phyloP scores from a whole-genome alignment of 1,284 basidiomycete genomes.

The Cutaneotrichosporon sp. region DNA sequence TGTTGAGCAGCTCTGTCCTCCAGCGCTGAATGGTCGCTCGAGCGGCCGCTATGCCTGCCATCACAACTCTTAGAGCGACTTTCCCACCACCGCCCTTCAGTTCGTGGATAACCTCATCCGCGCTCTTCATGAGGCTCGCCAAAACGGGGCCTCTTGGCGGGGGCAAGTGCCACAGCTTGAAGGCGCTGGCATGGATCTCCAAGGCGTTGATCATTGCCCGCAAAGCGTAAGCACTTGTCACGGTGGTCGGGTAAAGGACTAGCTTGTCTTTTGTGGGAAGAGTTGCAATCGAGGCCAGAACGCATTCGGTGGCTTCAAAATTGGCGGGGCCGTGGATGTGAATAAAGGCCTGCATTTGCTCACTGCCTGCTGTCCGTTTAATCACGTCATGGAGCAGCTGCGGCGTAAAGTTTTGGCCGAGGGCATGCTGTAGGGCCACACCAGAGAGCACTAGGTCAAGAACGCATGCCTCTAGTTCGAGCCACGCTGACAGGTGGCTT shows the following conservation, averaged over 20 bases:
- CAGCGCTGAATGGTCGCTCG: not conserved
- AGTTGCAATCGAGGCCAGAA: slow-evolving; percentile 2
- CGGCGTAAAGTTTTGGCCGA: slow-evolving; percentile 2
- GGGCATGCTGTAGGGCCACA: not conserved
- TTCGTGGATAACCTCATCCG: not conserved
- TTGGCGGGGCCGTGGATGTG: not conserved
- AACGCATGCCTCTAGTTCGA: slow-evolving; percentile 3
- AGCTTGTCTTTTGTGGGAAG: slow-evolving; percentile 2
- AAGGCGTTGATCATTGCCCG: not conserved
- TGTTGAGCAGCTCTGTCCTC: not conserved
- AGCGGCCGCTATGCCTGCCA: not conserved
- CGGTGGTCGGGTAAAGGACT: slow-evolving; percentile 1
- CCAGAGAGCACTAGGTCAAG: slow-evolving; percentile 5
- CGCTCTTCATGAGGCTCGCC: not conserved
- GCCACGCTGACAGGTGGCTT: not conserved
- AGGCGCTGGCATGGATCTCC: slow-evolving; percentile 3
- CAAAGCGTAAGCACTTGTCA: slow-evolving; percentile 3
- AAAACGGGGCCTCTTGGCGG: slow-evolving; percentile 3
- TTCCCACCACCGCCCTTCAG: slow-evolving; percentile 28
- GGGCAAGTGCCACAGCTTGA: slow-evolving; percentile 5
- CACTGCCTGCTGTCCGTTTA: not conserved
- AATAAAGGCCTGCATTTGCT: slow-evolving; percentile 1
- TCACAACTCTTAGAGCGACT: not conserved
- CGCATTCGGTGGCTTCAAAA: not conserved
- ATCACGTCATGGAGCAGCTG: slow-evolving; percentile 1